These are phyloP conservation scores for Pilaira anomala DNA, from an alignment of 192 early-diverging fungal genomes.

Conservation along the genomic window DNA sequence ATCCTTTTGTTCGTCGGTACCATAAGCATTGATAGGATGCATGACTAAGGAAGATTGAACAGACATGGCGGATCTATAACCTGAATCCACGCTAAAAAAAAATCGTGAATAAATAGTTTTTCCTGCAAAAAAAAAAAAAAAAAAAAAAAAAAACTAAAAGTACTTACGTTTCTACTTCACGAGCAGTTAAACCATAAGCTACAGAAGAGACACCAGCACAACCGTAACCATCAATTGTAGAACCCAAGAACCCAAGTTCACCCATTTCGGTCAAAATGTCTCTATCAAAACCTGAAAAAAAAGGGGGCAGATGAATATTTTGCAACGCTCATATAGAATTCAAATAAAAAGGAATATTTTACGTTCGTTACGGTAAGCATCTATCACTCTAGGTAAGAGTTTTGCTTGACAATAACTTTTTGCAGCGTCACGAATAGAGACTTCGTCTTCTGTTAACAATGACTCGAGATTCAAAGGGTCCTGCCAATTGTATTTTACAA, in stretches of 20 bases:
- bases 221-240: slow-evolving; percentile 95
- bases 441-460: slow-evolving; percentile 90
- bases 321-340: background rate
- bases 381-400: slow-evolving; percentile 78
- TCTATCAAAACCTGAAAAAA: slow-evolving; percentile 65
- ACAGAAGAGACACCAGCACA: slow-evolving; percentile 96
- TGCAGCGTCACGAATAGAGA: slow-evolving; percentile 66
- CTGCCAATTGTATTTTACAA: slow-evolving; percentile 77
- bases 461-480: slow-evolving; percentile 83
- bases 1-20: slow-evolving; percentile 80
- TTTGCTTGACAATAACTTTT: slow-evolving; percentile 85
- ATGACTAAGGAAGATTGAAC: slow-evolving; percentile 99
- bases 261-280: slow-evolving; percentile 95
- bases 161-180: slow-evolving; percentile 91
- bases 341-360: slow-evolving; percentile 21
- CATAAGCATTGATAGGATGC: slow-evolving; percentile 97
- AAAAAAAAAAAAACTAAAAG: no score
- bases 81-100: slow-evolving; percentile 74
- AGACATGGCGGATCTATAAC: slow-evolving; percentile 97
- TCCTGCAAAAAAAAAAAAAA: background rate
- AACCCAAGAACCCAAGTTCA: slow-evolving; percentile 85
- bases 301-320: background rate
- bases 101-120: slow-evolving; percentile 4
- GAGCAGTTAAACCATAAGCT: slow-evolving; percentile 93
- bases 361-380: slow-evolving; percentile 88